A percentile compares a stretch with the other conserved stretches of the same genome.
These are phyloP conservation scores for Elsinoe arachidis DNA, from an alignment of 2,329 filamentous ascomycete species.

Conservation along the genomic window DNA sequence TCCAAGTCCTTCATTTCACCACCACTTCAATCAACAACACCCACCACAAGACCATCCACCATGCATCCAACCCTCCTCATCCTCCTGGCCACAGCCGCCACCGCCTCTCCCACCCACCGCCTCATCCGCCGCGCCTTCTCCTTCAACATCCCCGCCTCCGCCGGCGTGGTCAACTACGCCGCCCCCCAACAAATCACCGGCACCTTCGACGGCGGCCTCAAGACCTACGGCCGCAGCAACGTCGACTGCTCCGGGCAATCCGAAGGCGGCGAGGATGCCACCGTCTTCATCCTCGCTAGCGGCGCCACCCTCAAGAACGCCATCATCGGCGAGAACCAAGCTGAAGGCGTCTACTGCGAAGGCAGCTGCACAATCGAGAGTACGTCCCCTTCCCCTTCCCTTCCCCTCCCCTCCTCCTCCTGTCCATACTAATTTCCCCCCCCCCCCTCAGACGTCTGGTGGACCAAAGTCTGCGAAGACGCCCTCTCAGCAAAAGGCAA, in stretches of 20 bases:
- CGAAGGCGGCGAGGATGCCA: constrained; percentile 24
- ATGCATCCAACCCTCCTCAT: constrained; percentile 12
- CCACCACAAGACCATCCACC: not conserved
- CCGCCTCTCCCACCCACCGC: constrained; percentile 4
- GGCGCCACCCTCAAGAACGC: constrained; percentile 46
- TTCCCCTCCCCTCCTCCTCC: too few species aligned
- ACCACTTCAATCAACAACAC: not conserved
- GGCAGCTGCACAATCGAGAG: constrained; percentile 39
- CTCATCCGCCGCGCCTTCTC: not conserved
- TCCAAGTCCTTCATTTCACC: not conserved
- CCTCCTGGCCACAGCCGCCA: constrained; percentile 10
- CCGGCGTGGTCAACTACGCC: constrained; percentile 17
- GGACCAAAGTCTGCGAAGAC: constrained; percentile 36
- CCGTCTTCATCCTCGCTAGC: constrained; percentile 46
- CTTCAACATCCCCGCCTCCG: constrained; percentile 19
- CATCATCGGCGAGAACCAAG: constrained; percentile 44
- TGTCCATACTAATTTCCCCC: not conserved
- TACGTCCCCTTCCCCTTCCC: not conserved
- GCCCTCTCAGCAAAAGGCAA: constrained; percentile 25
- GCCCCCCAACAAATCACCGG: constrained; percentile 15
- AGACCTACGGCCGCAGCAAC: constrained; percentile 34
- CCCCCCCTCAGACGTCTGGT: constrained; percentile 36
- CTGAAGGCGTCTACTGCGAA: constrained; percentile 45
- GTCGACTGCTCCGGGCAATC: constrained; percentile 31
- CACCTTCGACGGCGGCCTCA: constrained; percentile 39